These are phyloP conservation scores for Penicillium sp. DNA, from an alignment of 2,329 filamentous ascomycete species.

Conservation along the genomic window DNA sequence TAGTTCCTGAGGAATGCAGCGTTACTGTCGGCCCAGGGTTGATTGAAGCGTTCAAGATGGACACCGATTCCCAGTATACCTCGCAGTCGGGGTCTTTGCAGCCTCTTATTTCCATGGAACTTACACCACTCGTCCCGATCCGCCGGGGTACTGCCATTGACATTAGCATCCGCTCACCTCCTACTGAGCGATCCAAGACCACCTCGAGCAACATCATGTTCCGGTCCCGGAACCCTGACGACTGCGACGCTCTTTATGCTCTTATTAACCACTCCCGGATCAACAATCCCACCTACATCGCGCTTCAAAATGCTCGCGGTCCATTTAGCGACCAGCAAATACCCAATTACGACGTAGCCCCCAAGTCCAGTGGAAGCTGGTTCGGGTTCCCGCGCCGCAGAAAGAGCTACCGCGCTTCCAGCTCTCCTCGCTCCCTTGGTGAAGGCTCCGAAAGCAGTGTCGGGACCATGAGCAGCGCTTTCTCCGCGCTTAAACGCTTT, in stretches of 20 bases:
- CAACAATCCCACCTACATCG: conserved; percentile 85
- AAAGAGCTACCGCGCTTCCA: conserved; percentile 55
- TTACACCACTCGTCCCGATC: conserved; percentile 86
- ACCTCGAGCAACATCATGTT: conserved; percentile 81
- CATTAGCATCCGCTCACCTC: conserved; percentile 85
- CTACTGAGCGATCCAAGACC: conserved; percentile 66
- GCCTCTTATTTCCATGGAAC: conserved; percentile 66
- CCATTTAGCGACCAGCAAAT: conserved; percentile 54
- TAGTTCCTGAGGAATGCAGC: conserved; percentile 59
- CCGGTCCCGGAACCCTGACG: conserved; percentile 68
- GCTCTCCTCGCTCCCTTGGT: conserved; percentile 51
- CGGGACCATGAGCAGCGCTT: conserved; percentile 71
- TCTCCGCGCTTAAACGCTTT: conserved; percentile 70
- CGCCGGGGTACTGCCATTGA: conserved; percentile 88
- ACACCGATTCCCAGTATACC: conserved; percentile 29
- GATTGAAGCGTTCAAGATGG: conserved; percentile 59
- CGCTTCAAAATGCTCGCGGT: conserved; percentile 65
- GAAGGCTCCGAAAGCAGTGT: conserved; percentile 68
- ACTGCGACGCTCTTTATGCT: conserved; percentile 76
- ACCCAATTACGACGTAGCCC: conserved; percentile 42
- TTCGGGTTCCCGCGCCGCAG: conserved; percentile 50
- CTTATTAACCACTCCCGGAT: conserved; percentile 84
- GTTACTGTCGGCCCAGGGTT: conserved; percentile 60
- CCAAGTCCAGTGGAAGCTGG: conserved; percentile 36
- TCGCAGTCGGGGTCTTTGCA: conserved; percentile 23